Evolutionary conservation across 2,329 filamentous ascomycete species (phyloP).

Genomic region (Beauveria australis): DNA sequence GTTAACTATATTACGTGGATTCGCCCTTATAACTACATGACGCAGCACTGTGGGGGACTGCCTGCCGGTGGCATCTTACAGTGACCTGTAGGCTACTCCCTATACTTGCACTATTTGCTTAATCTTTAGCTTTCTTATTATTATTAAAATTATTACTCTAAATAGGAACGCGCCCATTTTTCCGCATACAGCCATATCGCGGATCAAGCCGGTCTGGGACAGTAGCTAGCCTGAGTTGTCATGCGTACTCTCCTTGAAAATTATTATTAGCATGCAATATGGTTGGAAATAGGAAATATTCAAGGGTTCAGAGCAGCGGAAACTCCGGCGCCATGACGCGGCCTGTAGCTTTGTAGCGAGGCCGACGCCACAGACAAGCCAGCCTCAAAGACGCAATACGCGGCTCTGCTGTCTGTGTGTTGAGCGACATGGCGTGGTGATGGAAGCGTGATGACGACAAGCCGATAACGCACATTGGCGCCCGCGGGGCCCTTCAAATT

Average conservation of each 20-base stretch:
- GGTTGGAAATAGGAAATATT: neutral
- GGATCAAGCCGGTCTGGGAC: neutral
- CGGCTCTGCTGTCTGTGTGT: neutral
- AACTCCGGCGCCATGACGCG: neutral
- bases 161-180: neutral
- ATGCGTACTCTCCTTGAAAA: no score
- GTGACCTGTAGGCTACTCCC: neutral
- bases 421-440: no score
- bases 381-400: neutral
- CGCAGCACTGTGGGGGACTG: neutral
- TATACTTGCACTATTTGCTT: neutral
- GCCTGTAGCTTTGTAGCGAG: neutral
- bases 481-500: no score
- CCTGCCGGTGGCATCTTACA: neutral
- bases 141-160: no score
- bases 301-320: neutral
- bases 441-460: no score
- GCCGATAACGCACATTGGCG: no score
- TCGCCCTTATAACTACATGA: neutral
- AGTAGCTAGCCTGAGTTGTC: neutral
- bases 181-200: neutral
- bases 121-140: no score
- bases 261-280: no score
- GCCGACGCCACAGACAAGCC: neutral
- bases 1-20: no score